Base-by-base conservation (phyloP, 1,139 yeast genomes). In the Lodderomyces theae region DNA sequence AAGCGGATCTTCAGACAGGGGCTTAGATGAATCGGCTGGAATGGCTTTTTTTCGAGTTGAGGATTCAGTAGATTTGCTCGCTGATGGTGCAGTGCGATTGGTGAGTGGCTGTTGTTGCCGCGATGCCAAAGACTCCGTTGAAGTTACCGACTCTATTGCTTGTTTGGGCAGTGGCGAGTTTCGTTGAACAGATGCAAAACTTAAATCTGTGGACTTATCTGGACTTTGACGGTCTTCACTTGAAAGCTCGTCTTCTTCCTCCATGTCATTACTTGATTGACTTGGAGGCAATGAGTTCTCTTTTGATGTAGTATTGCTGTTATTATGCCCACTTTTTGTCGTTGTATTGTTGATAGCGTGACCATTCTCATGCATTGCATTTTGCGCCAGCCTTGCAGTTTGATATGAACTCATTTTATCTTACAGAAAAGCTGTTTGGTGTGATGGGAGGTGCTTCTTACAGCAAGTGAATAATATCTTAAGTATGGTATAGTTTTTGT, bases 141-240 rank as follows among this genome's bases (percentile, higher is more conserved):
- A 36, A 12, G 39, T 29, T 15, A 38, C 15, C 9, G 41, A 35
- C 19, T 33, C 38, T 9, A 23, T 15, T 2, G 38, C 19, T 17
- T 38, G 18, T 8, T 26, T 15, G n/a, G 40, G 41, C 24, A 40
- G 35, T 15, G 41, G 41, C 22, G 41, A 35, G 25, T 25, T 28
- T 16, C 12, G 34, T 18, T 17, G 22, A 24, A 13, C 40, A 4
- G 40, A 6, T 24, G 29, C 37, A 22, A 34, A 22, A 24, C 29
- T 23, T n/a, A 13, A 5, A 23, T 13, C 12, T 4, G 28, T 12
- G 11, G 3, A 17, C 12, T 28, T 15, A 5, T 28, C 31, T 15
- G 18, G 31, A 15, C 18, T 16, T 5, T 28, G 17, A n/a, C 18
- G 11, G 3, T 13, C 18, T 6, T 28, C 31, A 13, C 31, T 15